Evolutionary conservation across 306 rosid species (phyloP), one percentile per base, ranked within the genome.

Genomic region (Cicer bijugum): DNA sequence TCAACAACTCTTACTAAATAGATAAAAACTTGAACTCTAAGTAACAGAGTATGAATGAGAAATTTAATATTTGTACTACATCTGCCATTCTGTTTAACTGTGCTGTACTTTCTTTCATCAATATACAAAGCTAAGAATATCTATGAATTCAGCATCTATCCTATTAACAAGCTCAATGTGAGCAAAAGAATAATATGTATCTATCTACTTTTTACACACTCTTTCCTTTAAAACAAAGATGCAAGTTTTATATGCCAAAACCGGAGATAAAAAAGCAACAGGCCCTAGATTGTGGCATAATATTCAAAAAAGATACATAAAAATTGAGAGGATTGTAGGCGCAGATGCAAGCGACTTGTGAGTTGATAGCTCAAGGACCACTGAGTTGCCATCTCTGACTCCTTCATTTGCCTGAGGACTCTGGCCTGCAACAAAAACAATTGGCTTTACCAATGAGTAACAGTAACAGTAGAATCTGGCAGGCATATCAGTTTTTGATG

Each of bases 361-460:
- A 91, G 96, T 85, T 88, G 93, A 88, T 94, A 94, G 75, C 86
- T 91, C 83, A 94, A 81, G 42, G 93, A 82, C 96, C 97, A 91
- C 71, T 88, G 96, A 85, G 85, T 87, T 35, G 86, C 97, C 98
- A 94, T 94, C 84, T 88, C 95, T 7, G 92, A 82, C 64, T 89
- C 98, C 84, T 88, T 91, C 97, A 94, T 91, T 77, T 91, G 97
- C 83, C 98, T 84, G 61, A 89, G 83, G 7, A 94, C 77, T 52
- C 95, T 84, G 48, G 96, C 97, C 98, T 94, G 72, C 45, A 47
- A 67, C 48, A 60, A 46, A 53, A 44, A 23, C 19, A 64, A 6
- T 16, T 33, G 11, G 11, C 56, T 69, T 82, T 69, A 51, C 20
- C 51, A 47, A 9, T 23, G 59, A 55, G 60, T 55, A 20, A 55